Evolutionary conservation across 2,329 filamentous ascomycete genomes (phyloP), one percentile per base, ranked within the genome.

Genomic region (Mycosphaerelloides madeirae): DNA sequence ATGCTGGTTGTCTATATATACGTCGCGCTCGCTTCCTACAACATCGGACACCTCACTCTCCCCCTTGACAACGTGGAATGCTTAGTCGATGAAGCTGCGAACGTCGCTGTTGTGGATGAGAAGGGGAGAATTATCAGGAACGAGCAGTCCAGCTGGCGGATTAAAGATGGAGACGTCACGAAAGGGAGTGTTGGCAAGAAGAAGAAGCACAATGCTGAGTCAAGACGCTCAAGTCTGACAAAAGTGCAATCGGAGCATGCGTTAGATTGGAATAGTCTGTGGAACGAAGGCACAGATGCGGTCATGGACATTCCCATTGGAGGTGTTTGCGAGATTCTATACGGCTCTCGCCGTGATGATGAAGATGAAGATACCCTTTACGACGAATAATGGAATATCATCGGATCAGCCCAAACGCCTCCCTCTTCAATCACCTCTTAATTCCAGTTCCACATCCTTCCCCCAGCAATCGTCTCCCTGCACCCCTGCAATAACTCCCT

Each of bases 251-350:
- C 66, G 16, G 41, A 50, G 13, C 45, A 44, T 49, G 65, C 71
- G 38, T 66, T 78, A 53, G 78, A 88, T 61, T 97, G 93, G 91
- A 82, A 77, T 60, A 77, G 75, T 46, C 76, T 95, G 14, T 98
- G 93, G 93, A 89, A 82, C 60, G 83, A 87, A 57, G 89, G 93
- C 14, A 98, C 93, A 0, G 93, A 98, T 73, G 93, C 89, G 1
- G 93, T 97, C 6, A 86, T 98, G 86, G 93, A 98, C 69, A 84
- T 98, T 38, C 93, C 93, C 6, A 78, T 97, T 54, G 90, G 89
- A 8, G 93, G 91, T 1, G 91, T 97, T 2, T 97, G 91, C 62
- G 90, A 98, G 70, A 82, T 98, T 28, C 65, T 98, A 16, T 98
- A 97, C 66, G 90, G 88, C 0, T 45, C 22, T 2, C n/a, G 44